These are phyloP conservation scores for Cystobasidium sp. DNA, from an alignment of 1,284 basidiomycete species.

Conservation along the genomic window DNA sequence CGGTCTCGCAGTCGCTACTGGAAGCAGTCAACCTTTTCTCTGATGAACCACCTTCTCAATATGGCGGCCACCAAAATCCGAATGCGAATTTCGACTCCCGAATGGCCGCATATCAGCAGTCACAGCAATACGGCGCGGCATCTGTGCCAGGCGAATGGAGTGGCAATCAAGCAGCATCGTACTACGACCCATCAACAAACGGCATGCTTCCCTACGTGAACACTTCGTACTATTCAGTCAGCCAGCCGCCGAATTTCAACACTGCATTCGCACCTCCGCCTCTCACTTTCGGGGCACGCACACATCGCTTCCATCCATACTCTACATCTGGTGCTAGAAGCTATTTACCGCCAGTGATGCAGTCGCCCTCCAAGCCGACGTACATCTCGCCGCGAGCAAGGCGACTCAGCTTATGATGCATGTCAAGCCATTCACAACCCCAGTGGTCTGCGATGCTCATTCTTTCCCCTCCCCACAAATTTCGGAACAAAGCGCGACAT, in stretches of 20 bases:
- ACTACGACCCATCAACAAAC: constrained; percentile 10
- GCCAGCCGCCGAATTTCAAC: constrained; percentile 19
- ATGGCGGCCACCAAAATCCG: background rate
- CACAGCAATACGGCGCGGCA: background rate
- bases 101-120: constrained; percentile 4
- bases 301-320: constrained; percentile 31
- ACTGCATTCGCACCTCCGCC: constrained; percentile 16
- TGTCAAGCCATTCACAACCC: background rate
- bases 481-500: too few species aligned
- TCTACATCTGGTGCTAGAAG: background rate
- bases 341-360: constrained; percentile 3
- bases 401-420: constrained; percentile 18
- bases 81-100: background rate
- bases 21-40: constrained; percentile 30
- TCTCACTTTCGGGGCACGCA: constrained; percentile 30
- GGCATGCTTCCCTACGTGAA: constrained; percentile 2
- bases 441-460: too few species aligned
- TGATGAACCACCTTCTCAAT: background rate
- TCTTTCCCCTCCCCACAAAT: too few species aligned
- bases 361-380: constrained; percentile 4
- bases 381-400: constrained; percentile 1
- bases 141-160: constrained; percentile 20
- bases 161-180: constrained; percentile 2
- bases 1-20: constrained; percentile 15
- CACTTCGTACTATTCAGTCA: constrained; percentile 15